Conservation (phyloP, 1,284 basidiomycete genomes). For the Rhodotorula sp. region DNA sequence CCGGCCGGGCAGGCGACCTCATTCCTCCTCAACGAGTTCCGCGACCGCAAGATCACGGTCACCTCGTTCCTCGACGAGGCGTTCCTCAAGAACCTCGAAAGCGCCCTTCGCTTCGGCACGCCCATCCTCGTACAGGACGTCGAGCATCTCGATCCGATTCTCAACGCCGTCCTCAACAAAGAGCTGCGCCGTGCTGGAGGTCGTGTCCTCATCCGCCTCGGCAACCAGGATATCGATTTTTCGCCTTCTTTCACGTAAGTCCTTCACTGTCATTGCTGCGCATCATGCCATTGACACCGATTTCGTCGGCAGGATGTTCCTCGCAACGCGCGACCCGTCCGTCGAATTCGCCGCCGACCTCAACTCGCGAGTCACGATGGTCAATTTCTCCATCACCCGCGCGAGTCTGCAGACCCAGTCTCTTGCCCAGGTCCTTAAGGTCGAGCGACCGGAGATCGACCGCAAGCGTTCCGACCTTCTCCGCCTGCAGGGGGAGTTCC, state of each 20-base stretch:
- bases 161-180: conserved; percentile 96
- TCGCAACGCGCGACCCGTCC: conserved; percentile 94
- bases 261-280: no score
- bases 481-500: conserved; percentile 98
- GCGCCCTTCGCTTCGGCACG: conserved; percentile 97
- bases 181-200: conserved; percentile 86
- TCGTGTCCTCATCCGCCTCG: conserved; percentile 93
- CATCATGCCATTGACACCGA: not conserved
- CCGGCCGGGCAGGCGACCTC: conserved; percentile 97
- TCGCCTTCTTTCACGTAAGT: conserved; percentile 84
- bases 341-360: conserved; percentile 98
- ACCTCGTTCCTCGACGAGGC: conserved; percentile 98
- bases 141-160: conserved; percentile 94
- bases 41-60: conserved; percentile 92
- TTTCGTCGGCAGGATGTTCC: conserved; percentile 66
- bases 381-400: conserved; percentile 93
- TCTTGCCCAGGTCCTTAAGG: conserved; percentile 92
- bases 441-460: conserved; percentile 95
- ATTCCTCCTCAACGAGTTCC: conserved; percentile 92
- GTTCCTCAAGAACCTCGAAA: conserved; percentile 97
- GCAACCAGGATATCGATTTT: conserved; percentile 99
- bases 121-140: conserved; percentile 97
- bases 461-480: conserved; percentile 95
- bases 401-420: conserved; percentile 98
- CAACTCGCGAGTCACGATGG: conserved; percentile 97